Percentiles rank a stretch among this genome's conserved stretches.
Conservation (phyloP, 768 basidiomycete genomes). For the Boletus vinaceobasis region DNA sequence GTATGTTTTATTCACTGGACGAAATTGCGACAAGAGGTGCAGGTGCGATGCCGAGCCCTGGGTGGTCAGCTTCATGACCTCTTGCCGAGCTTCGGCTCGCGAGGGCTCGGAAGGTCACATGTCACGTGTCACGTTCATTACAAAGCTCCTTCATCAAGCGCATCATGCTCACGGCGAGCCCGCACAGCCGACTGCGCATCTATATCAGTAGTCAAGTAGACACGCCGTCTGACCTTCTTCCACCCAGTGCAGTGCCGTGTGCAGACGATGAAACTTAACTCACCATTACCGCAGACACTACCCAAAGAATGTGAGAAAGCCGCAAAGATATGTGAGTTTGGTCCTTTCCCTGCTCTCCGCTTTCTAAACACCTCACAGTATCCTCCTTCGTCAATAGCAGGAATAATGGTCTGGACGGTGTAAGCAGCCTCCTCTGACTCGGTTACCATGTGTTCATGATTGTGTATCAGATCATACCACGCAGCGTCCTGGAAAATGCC, state of each 20-base stretch:
- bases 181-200: slow-evolving; percentile 22
- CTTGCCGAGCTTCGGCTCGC: no score
- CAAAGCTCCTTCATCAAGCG: slow-evolving; percentile 6
- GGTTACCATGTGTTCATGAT: background rate
- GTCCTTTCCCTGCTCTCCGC: background rate
- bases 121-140: slow-evolving; percentile 21
- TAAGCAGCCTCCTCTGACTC: slow-evolving; percentile 26
- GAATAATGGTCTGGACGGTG: slow-evolving; percentile 84
- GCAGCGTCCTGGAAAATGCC: slow-evolving; percentile 52
- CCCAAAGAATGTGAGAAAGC: slow-evolving; percentile 87
- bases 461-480: slow-evolving; percentile 48
- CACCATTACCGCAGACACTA: slow-evolving; percentile 51
- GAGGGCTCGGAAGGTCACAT: slow-evolving; percentile 9
- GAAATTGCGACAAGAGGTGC: no score
- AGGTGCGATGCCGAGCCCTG: no score
- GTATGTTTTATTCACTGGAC: no score
- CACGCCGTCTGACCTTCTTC: background rate
- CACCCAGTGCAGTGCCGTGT: background rate
- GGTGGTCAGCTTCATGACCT: no score
- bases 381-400: slow-evolving; percentile 76
- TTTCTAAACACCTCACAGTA: slow-evolving; percentile 43
- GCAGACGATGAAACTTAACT: slow-evolving; percentile 45
- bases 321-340: slow-evolving; percentile 71
- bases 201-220: background rate
- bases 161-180: background rate